Evolutionary conservation across 805 yeast species (phyloP), one percentile per base, ranked within the genome.

Genomic region (Maudiozyma saulgeensis): DNA sequence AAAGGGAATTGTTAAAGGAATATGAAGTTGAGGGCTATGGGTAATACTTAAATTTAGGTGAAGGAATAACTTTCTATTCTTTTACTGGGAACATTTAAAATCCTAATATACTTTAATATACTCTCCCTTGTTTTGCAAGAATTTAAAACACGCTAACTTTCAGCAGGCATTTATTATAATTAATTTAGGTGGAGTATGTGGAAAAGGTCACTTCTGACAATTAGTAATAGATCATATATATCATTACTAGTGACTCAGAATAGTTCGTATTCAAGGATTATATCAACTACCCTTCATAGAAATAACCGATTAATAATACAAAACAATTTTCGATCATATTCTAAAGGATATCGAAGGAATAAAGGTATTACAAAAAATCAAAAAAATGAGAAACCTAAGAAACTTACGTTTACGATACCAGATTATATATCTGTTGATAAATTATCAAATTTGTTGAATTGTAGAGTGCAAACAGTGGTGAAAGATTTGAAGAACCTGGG

Each of bases 351-450:
- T 44, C 44, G 49, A 45, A 51, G 46, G 32, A 42, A 46, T 41
- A 53, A 51, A 31, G 18, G n/a, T 35, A 19, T 26, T 11, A 26
- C 39, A 6, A 45, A 46, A 23, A 50, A 43, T 23, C 19, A 23
- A 16, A 37, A 11, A 5, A 32, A 32, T 21, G 15, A 25, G 8
- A 48, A 49, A 21, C 45, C 55, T 35, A 63, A 60, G 47, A 49
- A 51, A 7, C 25, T 65, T 2, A 53, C 53, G 8, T 65, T 65
- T 46, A 48, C 49, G 18, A 72, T 91, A 31, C 96, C 97, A 0
- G 77, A 84, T 9, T 89, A 84, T 59, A 75, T 87, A 5, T 79
- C 95, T 0, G 86, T 91, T 2, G 75, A 91, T 2, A 85, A 89
- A 54, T 71, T 91, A 42, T 84, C 97, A 0, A 79, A 83, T 37